Evolutionary conservation across 345 rosid genomes (phyloP).

Genomic region (Arabis hirsuta): DNA sequence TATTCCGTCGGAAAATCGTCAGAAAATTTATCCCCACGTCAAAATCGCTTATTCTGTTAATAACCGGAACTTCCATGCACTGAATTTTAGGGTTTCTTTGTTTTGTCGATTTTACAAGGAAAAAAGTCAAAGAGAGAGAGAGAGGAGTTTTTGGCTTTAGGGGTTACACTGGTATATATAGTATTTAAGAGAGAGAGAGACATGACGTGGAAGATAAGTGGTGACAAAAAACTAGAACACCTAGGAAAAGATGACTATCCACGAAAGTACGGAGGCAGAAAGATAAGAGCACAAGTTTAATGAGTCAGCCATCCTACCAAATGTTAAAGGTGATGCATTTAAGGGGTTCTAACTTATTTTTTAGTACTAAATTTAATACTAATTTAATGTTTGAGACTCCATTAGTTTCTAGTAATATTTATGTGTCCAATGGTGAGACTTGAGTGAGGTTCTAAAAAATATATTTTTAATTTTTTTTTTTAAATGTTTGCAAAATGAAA

Average conservation of each 20-base stretch:
- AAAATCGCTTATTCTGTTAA: conserved; percentile 63
- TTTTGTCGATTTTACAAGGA: neutral
- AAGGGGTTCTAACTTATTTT: no score
- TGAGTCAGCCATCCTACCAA: conserved; percentile 24
- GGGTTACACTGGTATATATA: neutral
- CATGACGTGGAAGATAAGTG: conserved; percentile 35
- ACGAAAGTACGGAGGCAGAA: neutral
- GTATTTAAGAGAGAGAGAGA: neutral
- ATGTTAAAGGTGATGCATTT: neutral
- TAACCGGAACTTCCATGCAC: conserved; percentile 68
- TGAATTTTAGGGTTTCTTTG: conserved; percentile 11
- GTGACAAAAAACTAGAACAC: neutral
- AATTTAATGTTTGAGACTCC: no score
- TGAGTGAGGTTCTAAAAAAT: no score
- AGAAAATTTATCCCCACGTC: conserved; percentile 52
- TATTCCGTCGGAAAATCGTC: no score
- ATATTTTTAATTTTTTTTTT: no score
- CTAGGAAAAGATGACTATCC: conserved; percentile 23
- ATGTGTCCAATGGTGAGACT: no score
- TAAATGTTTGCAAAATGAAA: no score
- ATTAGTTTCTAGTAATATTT: no score
- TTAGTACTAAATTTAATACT: no score
- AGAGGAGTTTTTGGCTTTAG: conserved; percentile 4
- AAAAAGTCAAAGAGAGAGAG: neutral
- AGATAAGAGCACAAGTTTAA: conserved; percentile 23